Conservation (phyloP, 2,329 filamentous ascomycete species). For the Fusarium sp. region DNA sequence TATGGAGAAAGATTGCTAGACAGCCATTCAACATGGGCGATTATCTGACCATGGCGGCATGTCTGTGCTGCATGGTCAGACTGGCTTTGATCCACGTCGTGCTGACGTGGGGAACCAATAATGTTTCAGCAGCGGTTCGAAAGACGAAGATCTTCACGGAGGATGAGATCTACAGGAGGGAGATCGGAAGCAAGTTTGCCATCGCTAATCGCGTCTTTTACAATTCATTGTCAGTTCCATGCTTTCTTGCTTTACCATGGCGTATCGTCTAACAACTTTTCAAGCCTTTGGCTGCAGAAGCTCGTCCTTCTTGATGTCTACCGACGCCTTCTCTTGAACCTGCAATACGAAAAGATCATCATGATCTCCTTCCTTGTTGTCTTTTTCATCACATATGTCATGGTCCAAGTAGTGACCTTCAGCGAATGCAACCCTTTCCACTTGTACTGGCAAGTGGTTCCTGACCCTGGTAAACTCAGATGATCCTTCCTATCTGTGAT, state of each 20-base stretch:
- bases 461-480: conserved; percentile 17
- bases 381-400: conserved; percentile 27
- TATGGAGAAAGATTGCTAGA: conserved; percentile 1
- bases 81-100: conserved; percentile 27
- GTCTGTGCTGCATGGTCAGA: conserved; percentile 18
- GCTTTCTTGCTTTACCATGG: background rate
- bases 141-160: conserved; percentile 16
- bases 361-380: conserved; percentile 25
- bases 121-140: conserved; percentile 13
- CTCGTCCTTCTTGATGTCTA: conserved; percentile 32
- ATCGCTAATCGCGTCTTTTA: conserved; percentile 24
- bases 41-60: conserved; percentile 24
- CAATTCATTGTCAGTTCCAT: conserved; percentile 23
- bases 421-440: conserved; percentile 28
- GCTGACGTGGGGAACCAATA: conserved; percentile 24
- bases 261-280: background rate
- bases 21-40: conserved; percentile 8
- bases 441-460: conserved; percentile 34
- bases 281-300: conserved; percentile 35
- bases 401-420: conserved; percentile 30
- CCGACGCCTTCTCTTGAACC: conserved; percentile 23
- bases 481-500: background rate
- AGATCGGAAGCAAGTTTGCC: conserved; percentile 21
- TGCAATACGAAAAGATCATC: conserved; percentile 13
- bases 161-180: conserved; percentile 11